Evolutionary conservation across 108 stramenopile genomes (phyloP).

Genomic region (Bacterosira constricta): DNA sequence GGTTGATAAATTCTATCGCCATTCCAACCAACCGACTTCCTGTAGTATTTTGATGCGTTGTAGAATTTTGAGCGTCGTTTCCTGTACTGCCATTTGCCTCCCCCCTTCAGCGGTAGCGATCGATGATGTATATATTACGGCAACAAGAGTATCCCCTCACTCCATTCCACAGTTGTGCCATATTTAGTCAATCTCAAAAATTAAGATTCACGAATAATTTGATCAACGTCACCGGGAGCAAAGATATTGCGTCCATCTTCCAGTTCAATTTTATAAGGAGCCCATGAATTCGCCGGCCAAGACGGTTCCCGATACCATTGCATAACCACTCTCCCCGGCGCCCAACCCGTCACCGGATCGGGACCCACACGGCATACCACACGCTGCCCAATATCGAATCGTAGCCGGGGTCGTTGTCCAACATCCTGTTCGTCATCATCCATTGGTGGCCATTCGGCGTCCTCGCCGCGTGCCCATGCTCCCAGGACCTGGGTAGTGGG

Average conservation of each 20-base stretch:
- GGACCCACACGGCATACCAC: conserved; percentile 90
- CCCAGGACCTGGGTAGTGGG: conserved; percentile 69
- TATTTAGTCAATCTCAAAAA: too few species aligned
- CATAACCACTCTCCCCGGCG: conserved; percentile 68
- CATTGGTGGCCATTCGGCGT: conserved; percentile 85
- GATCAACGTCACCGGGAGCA: conserved; percentile 88
- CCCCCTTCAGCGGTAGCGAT: too few species aligned
- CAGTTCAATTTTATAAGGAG: conserved; percentile 91
- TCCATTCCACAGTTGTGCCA: too few species aligned
- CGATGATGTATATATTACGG: too few species aligned
- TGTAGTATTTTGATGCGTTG: too few species aligned
- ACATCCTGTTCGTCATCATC: conserved; percentile 34
- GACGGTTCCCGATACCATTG: conserved; percentile 88
- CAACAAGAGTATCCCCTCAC: too few species aligned
- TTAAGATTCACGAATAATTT: conserved; percentile 57
- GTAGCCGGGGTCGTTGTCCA: conserved; percentile 56
- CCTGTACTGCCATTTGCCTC: too few species aligned
- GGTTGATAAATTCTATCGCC: too few species aligned
- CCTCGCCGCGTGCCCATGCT: conserved; percentile 78
- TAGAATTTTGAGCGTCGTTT: too few species aligned
- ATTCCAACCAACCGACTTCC: too few species aligned
- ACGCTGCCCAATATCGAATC: conserved; percentile 75
- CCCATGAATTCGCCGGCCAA: conserved; percentile 85
- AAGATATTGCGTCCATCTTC: conserved; percentile 92
- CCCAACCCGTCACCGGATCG: conserved; percentile 87